phyloP scores from a whole-genome alignment of 2,329 filamentous ascomycete genomes.

The Fusarium coffeatum region DNA sequence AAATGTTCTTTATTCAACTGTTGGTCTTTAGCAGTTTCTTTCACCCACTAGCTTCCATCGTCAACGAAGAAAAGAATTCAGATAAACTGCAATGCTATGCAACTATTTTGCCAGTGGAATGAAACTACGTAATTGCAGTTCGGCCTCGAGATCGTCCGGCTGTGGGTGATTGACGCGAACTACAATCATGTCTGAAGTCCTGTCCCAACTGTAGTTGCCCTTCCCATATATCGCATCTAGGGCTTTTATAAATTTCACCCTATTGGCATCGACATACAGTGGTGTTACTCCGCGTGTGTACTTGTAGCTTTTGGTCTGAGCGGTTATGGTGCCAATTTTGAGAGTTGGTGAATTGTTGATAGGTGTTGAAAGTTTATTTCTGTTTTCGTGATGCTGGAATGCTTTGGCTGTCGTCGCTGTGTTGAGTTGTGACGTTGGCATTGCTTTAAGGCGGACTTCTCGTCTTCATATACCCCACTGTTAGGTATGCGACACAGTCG shows the following conservation, averaged over 20 bases:
- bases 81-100: neutral
- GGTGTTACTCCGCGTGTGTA: neutral
- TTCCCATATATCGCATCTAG: neutral
- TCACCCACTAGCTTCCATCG: neutral
- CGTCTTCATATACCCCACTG: accelerated
- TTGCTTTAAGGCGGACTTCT: neutral
- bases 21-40: neutral
- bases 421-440: no score
- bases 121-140: neutral
- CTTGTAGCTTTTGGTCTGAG: neutral
- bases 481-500: neutral
- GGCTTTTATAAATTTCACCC: accelerated
- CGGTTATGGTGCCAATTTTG: neutral
- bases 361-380: accelerated
- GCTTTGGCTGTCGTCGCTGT: neutral
- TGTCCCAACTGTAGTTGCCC: neutral
- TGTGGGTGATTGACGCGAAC: neutral
- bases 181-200: no score
- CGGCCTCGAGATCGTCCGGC: neutral
- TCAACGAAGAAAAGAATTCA: neutral
- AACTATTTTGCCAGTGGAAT: neutral
- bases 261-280: neutral
- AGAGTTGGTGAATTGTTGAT: neutral
- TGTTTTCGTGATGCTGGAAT: neutral
- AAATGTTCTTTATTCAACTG: neutral